Evolutionary conservation across 768 basidiomycete species (phyloP).

Genomic region (Psilocybe azurescens): DNA sequence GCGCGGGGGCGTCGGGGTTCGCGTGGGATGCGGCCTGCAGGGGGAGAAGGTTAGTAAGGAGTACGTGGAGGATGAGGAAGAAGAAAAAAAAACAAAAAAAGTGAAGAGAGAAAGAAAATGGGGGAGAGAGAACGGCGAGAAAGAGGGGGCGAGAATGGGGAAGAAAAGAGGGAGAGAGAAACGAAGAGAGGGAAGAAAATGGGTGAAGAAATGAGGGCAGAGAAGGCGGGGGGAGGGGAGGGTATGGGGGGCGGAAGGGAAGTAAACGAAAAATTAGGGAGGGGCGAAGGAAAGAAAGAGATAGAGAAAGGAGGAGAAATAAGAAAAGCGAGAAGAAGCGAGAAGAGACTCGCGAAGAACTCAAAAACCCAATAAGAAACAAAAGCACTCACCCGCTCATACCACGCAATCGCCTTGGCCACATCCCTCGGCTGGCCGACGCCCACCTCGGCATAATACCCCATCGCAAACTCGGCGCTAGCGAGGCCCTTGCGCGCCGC

Average conservation of each 20-base stretch:
- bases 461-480: conserved; percentile 93
- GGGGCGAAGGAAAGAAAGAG: too few species aligned
- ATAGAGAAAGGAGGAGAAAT: too few species aligned
- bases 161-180: conserved; percentile 5
- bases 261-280: too few species aligned
- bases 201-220: neutral
- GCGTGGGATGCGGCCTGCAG: conserved; percentile 74
- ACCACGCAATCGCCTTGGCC: conserved; percentile 77
- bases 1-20: conserved; percentile 79
- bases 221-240: neutral
- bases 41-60: neutral
- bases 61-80: neutral
- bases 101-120: too few species aligned
- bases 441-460: conserved; percentile 94
- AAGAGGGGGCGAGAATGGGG: neutral
- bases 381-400: conserved; percentile 47
- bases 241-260: too few species aligned
- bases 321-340: neutral
- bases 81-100: conserved; percentile 7
- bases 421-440: conserved; percentile 76
- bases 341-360: neutral
- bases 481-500: conserved; percentile 76
- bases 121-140: too few species aligned
- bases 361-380: neutral
- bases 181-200: too few species aligned